These are phyloP conservation scores for Entomortierella lignicola DNA, from an alignment of 192 early-diverging fungal species.

Conservation along the genomic window DNA sequence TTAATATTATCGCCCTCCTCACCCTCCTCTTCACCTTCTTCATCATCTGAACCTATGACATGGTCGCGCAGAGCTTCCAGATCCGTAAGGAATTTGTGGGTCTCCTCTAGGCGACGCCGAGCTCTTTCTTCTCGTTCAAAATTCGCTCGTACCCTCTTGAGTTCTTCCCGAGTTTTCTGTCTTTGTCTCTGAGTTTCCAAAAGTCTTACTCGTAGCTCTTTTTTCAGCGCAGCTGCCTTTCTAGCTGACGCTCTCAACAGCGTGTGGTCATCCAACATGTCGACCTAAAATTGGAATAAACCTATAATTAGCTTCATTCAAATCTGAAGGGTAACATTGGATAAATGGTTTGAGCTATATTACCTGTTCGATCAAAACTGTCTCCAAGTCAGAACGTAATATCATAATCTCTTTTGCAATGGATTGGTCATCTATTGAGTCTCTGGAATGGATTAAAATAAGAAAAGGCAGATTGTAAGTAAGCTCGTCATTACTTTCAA, in stretches of 20 bases:
- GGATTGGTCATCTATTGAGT: constrained; percentile 23
- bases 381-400: constrained; percentile 30
- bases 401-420: constrained; percentile 18
- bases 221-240: constrained; percentile 40
- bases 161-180: constrained; percentile 22
- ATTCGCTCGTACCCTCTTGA: constrained; percentile 17
- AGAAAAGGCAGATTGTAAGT: not conserved
- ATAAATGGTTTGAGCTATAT: no score
- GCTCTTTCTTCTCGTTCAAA: constrained; percentile 45
- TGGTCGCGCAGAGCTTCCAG: constrained; percentile 40
- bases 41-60: constrained; percentile 15
- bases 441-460: not conserved
- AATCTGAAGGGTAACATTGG: no score
- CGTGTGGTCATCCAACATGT: constrained; percentile 33
- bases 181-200: constrained; percentile 33
- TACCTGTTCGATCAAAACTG: constrained; percentile 41
- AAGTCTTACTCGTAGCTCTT: constrained; percentile 31
- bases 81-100: constrained; percentile 45
- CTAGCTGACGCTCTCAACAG: constrained; percentile 30
- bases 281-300: constrained; percentile 17
- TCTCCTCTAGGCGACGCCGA: constrained; percentile 40
- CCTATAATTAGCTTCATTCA: not conserved
- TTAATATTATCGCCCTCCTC: not conserved
- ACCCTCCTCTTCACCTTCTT: constrained; percentile 6
- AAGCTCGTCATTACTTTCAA: no score